These are phyloP conservation scores for Yamadazyma kitorensis DNA, from an alignment of 805 yeast species.

Conservation along the genomic window DNA sequence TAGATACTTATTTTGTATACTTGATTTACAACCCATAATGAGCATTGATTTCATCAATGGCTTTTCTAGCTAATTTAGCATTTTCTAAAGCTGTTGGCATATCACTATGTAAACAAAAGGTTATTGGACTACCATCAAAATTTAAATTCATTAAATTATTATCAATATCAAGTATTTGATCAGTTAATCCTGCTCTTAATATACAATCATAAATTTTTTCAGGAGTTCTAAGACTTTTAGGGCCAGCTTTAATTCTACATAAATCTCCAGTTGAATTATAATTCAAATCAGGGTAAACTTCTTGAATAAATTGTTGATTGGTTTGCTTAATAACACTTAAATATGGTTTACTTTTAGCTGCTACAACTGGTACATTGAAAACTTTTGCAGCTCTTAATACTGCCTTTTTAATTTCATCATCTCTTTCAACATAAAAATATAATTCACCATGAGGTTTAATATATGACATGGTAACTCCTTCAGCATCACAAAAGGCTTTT, in stretches of 20 bases:
- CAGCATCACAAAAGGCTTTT: slow-evolving; percentile 33
- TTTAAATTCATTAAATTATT: slow-evolving; percentile 22
- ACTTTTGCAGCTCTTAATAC: slow-evolving; percentile 33
- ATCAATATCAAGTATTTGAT: slow-evolving; percentile 21
- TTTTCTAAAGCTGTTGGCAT: slow-evolving; percentile 36
- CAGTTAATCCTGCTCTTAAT: slow-evolving; percentile 20
- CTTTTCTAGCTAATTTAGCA: slow-evolving; percentile 26
- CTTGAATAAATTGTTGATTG: slow-evolving; percentile 35
- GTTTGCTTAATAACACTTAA: slow-evolving; percentile 24
- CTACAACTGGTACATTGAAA: slow-evolving; percentile 33
- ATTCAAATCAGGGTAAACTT: slow-evolving; percentile 33
- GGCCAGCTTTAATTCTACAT: slow-evolving; percentile 21
- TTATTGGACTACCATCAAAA: slow-evolving; percentile 25
- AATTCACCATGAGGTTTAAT: slow-evolving; percentile 40
- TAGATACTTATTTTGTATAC: no score
- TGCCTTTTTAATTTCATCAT: slow-evolving; percentile 34
- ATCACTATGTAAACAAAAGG: slow-evolving; percentile 35
- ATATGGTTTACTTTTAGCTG: slow-evolving; percentile 31
- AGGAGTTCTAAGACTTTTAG: slow-evolving; percentile 27
- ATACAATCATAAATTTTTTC: slow-evolving; percentile 26
- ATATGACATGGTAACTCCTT: slow-evolving; percentile 29
- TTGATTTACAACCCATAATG: slow-evolving; percentile 8
- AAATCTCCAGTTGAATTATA: slow-evolving; percentile 28
- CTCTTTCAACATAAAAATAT: slow-evolving; percentile 33
- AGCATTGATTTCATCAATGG: slow-evolving; percentile 13